Base-by-base conservation (phyloP, 2,329 filamentous ascomycete genomes). In the Cryphonectria radicalis region DNA sequence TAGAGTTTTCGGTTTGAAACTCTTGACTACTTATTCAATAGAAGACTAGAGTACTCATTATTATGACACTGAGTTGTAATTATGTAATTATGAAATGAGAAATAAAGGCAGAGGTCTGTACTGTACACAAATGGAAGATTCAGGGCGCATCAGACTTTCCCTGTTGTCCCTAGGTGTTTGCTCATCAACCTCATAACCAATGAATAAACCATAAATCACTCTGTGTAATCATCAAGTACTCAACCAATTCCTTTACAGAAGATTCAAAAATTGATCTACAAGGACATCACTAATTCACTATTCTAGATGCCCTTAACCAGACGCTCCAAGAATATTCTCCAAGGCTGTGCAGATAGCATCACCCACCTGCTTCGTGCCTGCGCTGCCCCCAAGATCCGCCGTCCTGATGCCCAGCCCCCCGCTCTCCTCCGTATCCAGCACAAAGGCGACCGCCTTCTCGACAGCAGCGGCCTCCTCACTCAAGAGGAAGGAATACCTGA, bases 401-500 rank as follows among this genome's bases (percentile, higher is more conserved):
- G 74, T 76, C 50, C 86, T 84, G 40, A 92, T 82, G 66, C 87
- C 89, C 37, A 81, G 68, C 0, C 80, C 80, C 0, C 80, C 79
- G 4, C 73, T 69, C 1, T 76, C 75, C 66, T 77, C 78, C 13
- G 86, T 86, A 76, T 93, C 91, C 65, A 93, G 88, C 19, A 90
- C 87, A 35, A 85, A 86, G 72, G 85, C 85, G 3, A 92, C 90
- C 0, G 91, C 90, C 72, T 87, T 83, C 76, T 93, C 91, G 70
- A 93, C 85, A 43, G 89, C 87, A 68, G 83, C 82, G 0, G 91
- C 90, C 74, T 93, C 87, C 11, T 87, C 85, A 8, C 86, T 85
- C 73, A 89, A 83, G 73, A 87, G 84, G 66, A 92, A 85, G 1
- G 91, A 93, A 81, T 93, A 93, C 77, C 92, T 89, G 74, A 94